Conservation (phyloP, 768 basidiomycete genomes). For the Lactarius quietus region DNA sequence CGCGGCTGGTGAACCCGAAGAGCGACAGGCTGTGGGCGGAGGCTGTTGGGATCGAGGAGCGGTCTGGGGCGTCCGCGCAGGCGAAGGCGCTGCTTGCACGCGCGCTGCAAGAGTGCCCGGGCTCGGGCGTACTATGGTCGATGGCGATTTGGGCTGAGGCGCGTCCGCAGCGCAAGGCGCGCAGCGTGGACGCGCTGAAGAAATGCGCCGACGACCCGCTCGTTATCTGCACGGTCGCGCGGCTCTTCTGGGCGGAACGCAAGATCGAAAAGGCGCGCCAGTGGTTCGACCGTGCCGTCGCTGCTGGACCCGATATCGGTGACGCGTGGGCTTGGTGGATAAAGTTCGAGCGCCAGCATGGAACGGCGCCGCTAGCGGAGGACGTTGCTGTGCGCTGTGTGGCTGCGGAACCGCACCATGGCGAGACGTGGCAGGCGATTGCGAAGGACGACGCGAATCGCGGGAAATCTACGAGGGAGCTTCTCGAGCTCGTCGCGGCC, state of each 20-base stretch:
- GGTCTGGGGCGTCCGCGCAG: conserved; percentile 71
- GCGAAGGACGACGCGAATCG: conserved; percentile 79
- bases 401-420: conserved; percentile 84
- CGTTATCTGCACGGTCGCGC: conserved; percentile 87
- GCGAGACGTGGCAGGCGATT: conserved; percentile 74
- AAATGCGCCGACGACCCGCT: conserved; percentile 84
- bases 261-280: conserved; percentile 95
- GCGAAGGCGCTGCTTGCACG: conserved; percentile 81
- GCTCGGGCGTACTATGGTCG: conserved; percentile 89
- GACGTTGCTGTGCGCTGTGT: conserved; percentile 65
- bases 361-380: conserved; percentile 68
- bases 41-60: conserved; percentile 86
- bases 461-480: conserved; percentile 61
- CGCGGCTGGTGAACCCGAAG: conserved; percentile 77
- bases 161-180: conserved; percentile 82
- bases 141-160: conserved; percentile 91
- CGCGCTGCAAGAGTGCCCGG: conserved; percentile 86
- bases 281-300: conserved; percentile 90
- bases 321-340: conserved; percentile 98
- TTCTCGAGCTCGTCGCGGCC: conserved; percentile 65
- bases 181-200: conserved; percentile 89
- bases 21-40: conserved; percentile 90
- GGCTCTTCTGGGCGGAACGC: conserved; percentile 89
- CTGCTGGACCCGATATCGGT: conserved; percentile 63
- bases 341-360: conserved; percentile 92